Base-by-base conservation (phyloP, 2,329 filamentous ascomycete species). In the Sarocladiaceae sp. region DNA sequence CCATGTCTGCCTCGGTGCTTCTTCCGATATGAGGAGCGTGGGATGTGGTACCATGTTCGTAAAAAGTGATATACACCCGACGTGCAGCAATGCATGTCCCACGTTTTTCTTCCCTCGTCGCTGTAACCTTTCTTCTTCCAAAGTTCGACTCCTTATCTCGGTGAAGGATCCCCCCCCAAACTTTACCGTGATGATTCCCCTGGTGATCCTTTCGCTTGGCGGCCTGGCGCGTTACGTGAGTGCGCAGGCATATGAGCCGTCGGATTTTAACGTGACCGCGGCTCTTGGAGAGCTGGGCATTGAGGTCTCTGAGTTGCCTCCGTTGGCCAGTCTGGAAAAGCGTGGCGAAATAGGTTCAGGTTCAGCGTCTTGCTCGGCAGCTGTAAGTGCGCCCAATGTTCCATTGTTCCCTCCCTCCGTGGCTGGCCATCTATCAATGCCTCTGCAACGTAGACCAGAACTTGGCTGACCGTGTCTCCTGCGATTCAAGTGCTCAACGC, bases 211-310 rank as follows among this genome's bases (percentile, higher is more conserved):
- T 27, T 26, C 13, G 26, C 41, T 31, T 26, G 33, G 23, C 32
- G 42, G 35, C 19, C 27, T 18, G 26, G 15, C 12, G 23, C 6
- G 31, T 10, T 26, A 10, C 23, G 32, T 15, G 24, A 19, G 16
- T 21, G 45, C 40, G 11, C 32, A 47, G 20, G 31, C 40, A 16
- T 47, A 46, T 20, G 34, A 53, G 39, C 33, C 45, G 18, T 31
- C 37, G 3, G 35, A 47, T 20, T 51, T 53, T 40, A 47, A 52
- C 27, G 43, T 50, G 13, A 47, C 43, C 6, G 31, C 49, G 18
- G 50, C 45, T 12, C 48, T 54, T 7, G 19, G 47, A 16, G 27
- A 49, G 6, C 44, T 45, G 4, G 51, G 52, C 19, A 20, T 55
- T 21, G 39, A 50, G 6, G 27, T 51, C 6, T 34, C 43, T 6